Evolutionary conservation across 2,329 filamentous ascomycete species (phyloP), one percentile per base, ranked within the genome.

Genomic region (Clonostachys sp.): DNA sequence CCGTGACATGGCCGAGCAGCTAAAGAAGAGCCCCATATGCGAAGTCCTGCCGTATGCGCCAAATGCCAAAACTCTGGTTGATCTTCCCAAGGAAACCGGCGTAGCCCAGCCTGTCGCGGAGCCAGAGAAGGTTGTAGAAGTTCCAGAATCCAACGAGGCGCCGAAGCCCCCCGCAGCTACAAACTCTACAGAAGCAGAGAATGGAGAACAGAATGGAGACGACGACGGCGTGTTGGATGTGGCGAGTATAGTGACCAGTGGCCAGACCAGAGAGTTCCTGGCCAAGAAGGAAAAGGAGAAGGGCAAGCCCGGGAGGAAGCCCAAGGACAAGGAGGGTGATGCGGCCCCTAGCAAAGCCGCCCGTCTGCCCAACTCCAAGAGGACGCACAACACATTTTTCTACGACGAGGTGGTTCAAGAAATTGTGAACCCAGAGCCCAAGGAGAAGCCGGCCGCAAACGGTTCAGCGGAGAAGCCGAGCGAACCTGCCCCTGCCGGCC

Each of bases 251-350:
- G 88, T 94, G 35, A 87, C 87, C 2, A 87, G 83, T 55, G 89
- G 89, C 34, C 87, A 90, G 63, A 89, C 89, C 55, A 82, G 83
- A 55, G 89, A 94, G 57, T 92, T 91, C 57, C 71, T 94, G 6
- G 89, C 87, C 10, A 88, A 89, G 67, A 90, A 89, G 63, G 88
- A 92, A 60, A 87, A 84, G 61, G 87, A 91, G 60, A 91, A 89
- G 73, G 83, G 87, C 50, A 85, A 81, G 64, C 75, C 77, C 40
- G 75, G 71, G 10, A 57, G 67, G 33, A 70, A 70, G 53, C 55
- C 56, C 18, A 83, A 84, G 56, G 77, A 77, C 35, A 77, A 81
- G 58, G 80, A 84, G 33, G 71, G 67, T 9, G 78, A 80, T 44
- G 62, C 70, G 16, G 70, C 66, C 10, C 66, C 75, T 7, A 75